These are phyloP conservation scores for Ochromonas danica DNA, from an alignment of 108 stramenopile genomes.

Conservation along the genomic window DNA sequence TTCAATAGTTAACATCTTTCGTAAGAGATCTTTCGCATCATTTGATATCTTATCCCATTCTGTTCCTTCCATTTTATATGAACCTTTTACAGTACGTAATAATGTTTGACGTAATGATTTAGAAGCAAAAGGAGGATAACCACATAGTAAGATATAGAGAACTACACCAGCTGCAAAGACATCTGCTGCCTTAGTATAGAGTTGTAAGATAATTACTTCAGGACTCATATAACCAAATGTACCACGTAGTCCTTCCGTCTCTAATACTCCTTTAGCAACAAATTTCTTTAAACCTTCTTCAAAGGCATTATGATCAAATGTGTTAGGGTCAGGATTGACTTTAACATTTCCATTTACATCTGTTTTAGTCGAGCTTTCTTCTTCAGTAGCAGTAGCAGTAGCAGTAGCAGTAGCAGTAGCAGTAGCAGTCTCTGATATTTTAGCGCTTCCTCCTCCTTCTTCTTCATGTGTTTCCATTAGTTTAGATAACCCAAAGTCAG, in stretches of 20 bases:
- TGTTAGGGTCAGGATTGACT: too few species aligned
- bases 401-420: too few species aligned
- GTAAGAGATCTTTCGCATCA: conserved; percentile 21
- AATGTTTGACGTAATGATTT: neutral
- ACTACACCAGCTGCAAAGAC: conserved; percentile 4
- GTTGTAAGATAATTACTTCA: conserved; percentile 34
- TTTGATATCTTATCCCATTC: conserved; percentile 11
- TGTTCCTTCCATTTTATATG: neutral
- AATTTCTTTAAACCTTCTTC: neutral
- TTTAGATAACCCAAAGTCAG: conserved; percentile 37
- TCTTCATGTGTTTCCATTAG: too few species aligned
- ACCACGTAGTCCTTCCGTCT: conserved; percentile 16
- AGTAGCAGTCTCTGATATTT: too few species aligned
- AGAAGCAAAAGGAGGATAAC: conserved; percentile 16
- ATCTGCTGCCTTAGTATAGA: neutral
- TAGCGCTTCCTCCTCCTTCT: too few species aligned
- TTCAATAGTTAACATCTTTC: neutral
- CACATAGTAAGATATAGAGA: conserved; percentile 12
- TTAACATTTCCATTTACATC: too few species aligned
- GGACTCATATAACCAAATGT: conserved; percentile 50
- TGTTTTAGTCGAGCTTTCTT: too few species aligned
- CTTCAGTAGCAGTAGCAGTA: neutral
- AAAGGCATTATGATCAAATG: neutral
- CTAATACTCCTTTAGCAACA: neutral
- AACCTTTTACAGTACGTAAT: neutral